Base-by-base conservation (phyloP, 164 flowering plant genomes). In the Platanus orientalis region DNA sequence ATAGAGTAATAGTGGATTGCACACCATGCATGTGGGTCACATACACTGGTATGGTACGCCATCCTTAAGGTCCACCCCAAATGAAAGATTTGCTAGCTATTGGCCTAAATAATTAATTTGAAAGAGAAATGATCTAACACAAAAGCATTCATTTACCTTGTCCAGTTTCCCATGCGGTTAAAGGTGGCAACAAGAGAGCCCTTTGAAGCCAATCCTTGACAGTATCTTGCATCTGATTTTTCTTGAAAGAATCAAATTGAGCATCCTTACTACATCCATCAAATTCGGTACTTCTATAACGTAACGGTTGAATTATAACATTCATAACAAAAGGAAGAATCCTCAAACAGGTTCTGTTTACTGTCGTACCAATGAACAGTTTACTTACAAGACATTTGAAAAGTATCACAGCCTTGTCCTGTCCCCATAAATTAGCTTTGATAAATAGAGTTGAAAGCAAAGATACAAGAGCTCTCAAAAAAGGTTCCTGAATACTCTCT, bases 381-480 rank as follows among this genome's bases (percentile, higher is more conserved):
- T 76, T 85, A 74, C 74, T 62, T 11, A 69, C 34, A 54, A 95
- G 73, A 54, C 65, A 29, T 45, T 79, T 73, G 60, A 87, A 85
- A 39, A 83, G 69, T 44, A 24, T 56, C 51, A 60, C 23, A 64
- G 89, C 90, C 60, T 83, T 82, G 28, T 75, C 88, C 48, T 58
- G 68, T 58, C 64, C 78, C 96, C 96, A 92, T 28, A 82, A 68
- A 36, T 74, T 49, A 58, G 85, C 77, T 65, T 76, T 75, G 63
- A 76, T 26, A n/a, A 86, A 77, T 45, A 94, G 76, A 53, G 74
- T 66, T 16, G 59, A 54, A 54, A 91, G 71, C 39, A 89, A 70
- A 53, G 86, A 80, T 50, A 83, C 65, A 61, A 95, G 83, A 69
- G 86, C 96, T 73, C 97, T 83, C 76, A 89, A 71, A 73, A 79